These are phyloP conservation scores for Diaporthe sp. DNA, from an alignment of 2,329 filamentous ascomycete genomes.

Conservation along the genomic window DNA sequence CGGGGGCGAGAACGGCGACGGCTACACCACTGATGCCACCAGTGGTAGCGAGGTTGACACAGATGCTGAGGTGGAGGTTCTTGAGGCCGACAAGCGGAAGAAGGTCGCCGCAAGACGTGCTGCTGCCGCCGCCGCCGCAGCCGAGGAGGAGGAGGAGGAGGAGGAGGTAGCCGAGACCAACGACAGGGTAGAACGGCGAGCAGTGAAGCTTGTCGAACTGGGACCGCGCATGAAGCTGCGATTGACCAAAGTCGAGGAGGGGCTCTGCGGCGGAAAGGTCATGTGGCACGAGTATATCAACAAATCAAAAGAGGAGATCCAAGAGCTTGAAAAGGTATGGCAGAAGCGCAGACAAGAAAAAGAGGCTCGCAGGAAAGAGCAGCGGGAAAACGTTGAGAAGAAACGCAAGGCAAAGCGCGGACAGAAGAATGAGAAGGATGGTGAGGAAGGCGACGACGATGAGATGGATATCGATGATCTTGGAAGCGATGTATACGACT, in stretches of 20 bases:
- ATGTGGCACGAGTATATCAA: constrained; percentile 98
- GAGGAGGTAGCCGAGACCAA: constrained; percentile 50
- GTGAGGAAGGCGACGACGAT: constrained; percentile 52
- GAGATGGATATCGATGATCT: constrained; percentile 54
- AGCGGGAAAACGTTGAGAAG: constrained; percentile 90
- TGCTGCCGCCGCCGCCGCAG: constrained; percentile 57
- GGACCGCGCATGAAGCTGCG: constrained; percentile 91
- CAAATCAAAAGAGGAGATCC: constrained; percentile 84
- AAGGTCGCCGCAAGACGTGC: constrained; percentile 65
- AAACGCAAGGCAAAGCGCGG: constrained; percentile 71
- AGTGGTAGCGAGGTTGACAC: constrained; percentile 95
- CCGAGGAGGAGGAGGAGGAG: constrained; percentile 62
- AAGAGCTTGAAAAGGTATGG: constrained; percentile 86
- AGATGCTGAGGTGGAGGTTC: constrained; percentile 94
- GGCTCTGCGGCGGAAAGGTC: constrained; percentile 87
- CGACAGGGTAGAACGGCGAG: constrained; percentile 81
- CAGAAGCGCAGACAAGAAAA: constrained; percentile 83
- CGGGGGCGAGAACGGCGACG: constrained; percentile 80
- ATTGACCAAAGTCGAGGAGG: constrained; percentile 96
- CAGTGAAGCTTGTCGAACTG: constrained; percentile 91
- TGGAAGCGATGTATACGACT: constrained; percentile 54
- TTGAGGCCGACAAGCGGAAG: constrained; percentile 74
- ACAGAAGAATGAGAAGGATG: constrained; percentile 52
- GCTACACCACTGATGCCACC: constrained; percentile 87
- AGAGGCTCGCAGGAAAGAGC: constrained; percentile 83